phyloP scores from a whole-genome alignment of 768 basidiomycete species.

The Termitomyces sp. region DNA sequence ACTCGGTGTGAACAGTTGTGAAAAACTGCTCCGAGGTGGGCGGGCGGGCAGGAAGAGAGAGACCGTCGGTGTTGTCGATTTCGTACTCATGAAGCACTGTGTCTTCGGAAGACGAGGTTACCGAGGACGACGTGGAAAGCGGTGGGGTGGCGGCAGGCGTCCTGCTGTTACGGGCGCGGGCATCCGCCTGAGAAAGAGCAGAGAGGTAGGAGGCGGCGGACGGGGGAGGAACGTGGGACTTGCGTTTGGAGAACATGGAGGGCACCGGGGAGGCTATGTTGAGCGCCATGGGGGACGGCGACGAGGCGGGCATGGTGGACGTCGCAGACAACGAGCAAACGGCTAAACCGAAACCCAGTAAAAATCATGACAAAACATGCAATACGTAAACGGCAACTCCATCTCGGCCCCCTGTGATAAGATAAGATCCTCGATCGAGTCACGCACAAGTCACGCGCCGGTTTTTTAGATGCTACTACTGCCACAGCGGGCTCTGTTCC shows the following conservation, averaged over 20 bases:
- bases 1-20: conserved; percentile 81
- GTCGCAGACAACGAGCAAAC: not conserved
- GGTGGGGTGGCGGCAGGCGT: conserved; percentile 65
- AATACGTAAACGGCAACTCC: not conserved
- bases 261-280: conserved; percentile 42
- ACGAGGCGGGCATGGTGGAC: conserved; percentile 14
- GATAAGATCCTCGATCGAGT: conserved; percentile 4
- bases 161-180: conserved; percentile 47
- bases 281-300: conserved; percentile 62
- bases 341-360: conserved; percentile 1
- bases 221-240: conserved; percentile 24
- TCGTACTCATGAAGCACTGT: conserved; percentile 55
- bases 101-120: conserved; percentile 67
- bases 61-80: conserved; percentile 42
- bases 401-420: not conserved
- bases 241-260: conserved; percentile 60
- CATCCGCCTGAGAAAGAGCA: conserved; percentile 50
- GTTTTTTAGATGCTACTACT: conserved; percentile 6
- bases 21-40: conserved; percentile 81
- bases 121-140: conserved; percentile 67
- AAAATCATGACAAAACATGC: not conserved
- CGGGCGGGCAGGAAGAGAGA: conserved; percentile 57
- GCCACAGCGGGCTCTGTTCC: conserved; percentile 10
- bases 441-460: conserved; percentile 6
- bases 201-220: conserved; percentile 41